Evolutionary conservation across 2,329 filamentous ascomycete species (phyloP), one percentile per base, ranked within the genome.

Genomic region (Elsinoe perseae): DNA sequence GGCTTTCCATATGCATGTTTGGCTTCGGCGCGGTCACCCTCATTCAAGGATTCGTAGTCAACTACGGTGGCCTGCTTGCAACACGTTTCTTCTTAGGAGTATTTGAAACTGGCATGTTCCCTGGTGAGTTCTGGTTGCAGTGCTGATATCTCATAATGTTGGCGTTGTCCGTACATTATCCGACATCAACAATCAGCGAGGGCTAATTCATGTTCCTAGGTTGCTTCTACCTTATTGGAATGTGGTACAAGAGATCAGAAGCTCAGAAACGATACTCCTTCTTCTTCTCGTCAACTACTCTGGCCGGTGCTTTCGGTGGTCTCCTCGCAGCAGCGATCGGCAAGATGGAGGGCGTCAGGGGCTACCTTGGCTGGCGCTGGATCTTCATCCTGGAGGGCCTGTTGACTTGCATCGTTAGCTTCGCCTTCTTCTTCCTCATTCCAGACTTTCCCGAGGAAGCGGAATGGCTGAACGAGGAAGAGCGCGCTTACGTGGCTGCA

Each of bases 251-350:
- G 58, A 83, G 92, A 58, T 77, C 77, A 43, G 93, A 97, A 72
- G 89, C 91, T 1, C 92, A 97, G 72, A 89, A 89, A 65, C 84
- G 93, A 27, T 96, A 91, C 73, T 87, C 85, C 14, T 91, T 97
- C 76, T 97, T 97, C 77, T 97, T 97, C 76, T 84, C 81, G 65
- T 88, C 80, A 25, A 91, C 87, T 0, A 87, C 85, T 0, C 75
- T 92, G 2, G 87, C 87, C 1, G 87, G 87, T 28, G 87, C 89
- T 0, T 96, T 95, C 64, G 90, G 89, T 42, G 90, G 90, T 1
- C 78, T 96, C 1, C 77, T 96, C 3, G 91, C 91, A 0, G 85
- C 83, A 1, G 91, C 85, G 0, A 95, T 96, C 60, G 88, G 88
- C n/a, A 88, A 93, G 65, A 91, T 95, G 87, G 80, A 89, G 61